Conservation (phyloP, 1,139 yeast genomes). For the Petasospora fabianii region DNA sequence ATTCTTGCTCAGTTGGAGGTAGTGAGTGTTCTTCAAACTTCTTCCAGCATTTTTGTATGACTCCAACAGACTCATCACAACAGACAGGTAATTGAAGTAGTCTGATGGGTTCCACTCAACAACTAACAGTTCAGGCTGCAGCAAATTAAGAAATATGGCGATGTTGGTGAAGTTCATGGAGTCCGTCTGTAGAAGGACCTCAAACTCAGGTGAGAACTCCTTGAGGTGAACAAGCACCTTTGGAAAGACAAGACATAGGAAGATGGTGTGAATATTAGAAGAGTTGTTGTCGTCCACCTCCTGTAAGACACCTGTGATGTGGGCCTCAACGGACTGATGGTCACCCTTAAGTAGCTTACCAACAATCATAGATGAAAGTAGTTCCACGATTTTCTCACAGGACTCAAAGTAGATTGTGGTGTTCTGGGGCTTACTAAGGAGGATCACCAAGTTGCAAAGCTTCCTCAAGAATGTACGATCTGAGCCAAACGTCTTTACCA, state of each 20-base stretch:
- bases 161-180: slow-evolving; percentile 21
- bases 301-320: slow-evolving; percentile 17
- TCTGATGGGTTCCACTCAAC: slow-evolving; percentile 27
- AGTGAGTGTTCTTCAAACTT: slow-evolving; percentile 16
- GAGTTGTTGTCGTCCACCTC: slow-evolving; percentile 14
- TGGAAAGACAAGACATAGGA: slow-evolving; percentile 26
- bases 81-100: slow-evolving; percentile 24
- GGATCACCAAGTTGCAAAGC: slow-evolving; percentile 27
- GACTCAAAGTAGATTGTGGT: slow-evolving; percentile 27
- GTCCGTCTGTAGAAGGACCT: slow-evolving; percentile 16
- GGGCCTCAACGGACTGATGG: slow-evolving; percentile 24
- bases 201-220: slow-evolving; percentile 27
- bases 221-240: slow-evolving; percentile 26
- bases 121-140: slow-evolving; percentile 20
- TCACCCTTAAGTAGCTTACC: slow-evolving; percentile 24
- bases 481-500: slow-evolving; percentile 19
- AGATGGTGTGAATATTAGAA: slow-evolving; percentile 16
- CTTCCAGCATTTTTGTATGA: slow-evolving; percentile 19
- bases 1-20: slow-evolving; percentile 16
- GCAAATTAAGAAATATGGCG: slow-evolving; percentile 17
- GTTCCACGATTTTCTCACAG: slow-evolving; percentile 20
- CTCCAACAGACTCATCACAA: slow-evolving; percentile 19
- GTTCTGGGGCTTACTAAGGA: slow-evolving; percentile 31
- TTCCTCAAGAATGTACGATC: slow-evolving; percentile 21
- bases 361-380: slow-evolving; percentile 24